Base-by-base conservation (phyloP, 2,329 filamentous ascomycete genomes). In the Aspergillus arachidicola region DNA sequence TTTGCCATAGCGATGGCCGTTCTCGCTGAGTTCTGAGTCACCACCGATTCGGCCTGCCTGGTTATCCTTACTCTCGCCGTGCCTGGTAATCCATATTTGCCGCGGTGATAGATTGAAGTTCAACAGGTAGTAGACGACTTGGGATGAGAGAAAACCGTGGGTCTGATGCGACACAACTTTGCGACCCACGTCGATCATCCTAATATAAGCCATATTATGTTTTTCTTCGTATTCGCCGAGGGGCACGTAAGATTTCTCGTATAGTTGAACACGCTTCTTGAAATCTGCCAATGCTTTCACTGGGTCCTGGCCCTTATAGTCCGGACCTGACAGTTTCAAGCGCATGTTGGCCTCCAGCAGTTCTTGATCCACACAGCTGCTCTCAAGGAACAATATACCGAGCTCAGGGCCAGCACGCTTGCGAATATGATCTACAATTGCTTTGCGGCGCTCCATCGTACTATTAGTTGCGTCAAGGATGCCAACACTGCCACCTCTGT, bases 381-480 rank as follows among this genome's bases (percentile, higher is more conserved):
- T 97, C 81, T 99, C 95, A 32, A 99, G 90, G 76, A 98, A 99
- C 12, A 99, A 83, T 21, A 99, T 93, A 36, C 94, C 94, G 26
- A 99, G 84, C 68, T 89, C 87, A 64, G 92, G 91, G 2, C 94
- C 93, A 69, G 96, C 94, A 58, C 92, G 87, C 58, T 89, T 82
- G 71, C 92, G 91, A 72, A 98, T 92, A 69, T 88, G 91, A 64
- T 94, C 87, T 72, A 96, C 93, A 60, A 99, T 86, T 30, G 91
- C 85, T 78, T 94, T 89, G 57, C 95, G 88, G 43, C 95, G 90
- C 66, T 92, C 87, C 57, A 96, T 85, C 0, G 95, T 99, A 81
- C 94, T 97, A 81, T 99, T 99, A 9, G 95, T 99, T 9, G 95
- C 95, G 79, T 99, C 95, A 14, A 99, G 87, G 66, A 99, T 98